These are phyloP conservation scores for Rhododendron ovatum DNA, from an alignment of 148 eudicot species.

Conservation along the genomic window DNA sequence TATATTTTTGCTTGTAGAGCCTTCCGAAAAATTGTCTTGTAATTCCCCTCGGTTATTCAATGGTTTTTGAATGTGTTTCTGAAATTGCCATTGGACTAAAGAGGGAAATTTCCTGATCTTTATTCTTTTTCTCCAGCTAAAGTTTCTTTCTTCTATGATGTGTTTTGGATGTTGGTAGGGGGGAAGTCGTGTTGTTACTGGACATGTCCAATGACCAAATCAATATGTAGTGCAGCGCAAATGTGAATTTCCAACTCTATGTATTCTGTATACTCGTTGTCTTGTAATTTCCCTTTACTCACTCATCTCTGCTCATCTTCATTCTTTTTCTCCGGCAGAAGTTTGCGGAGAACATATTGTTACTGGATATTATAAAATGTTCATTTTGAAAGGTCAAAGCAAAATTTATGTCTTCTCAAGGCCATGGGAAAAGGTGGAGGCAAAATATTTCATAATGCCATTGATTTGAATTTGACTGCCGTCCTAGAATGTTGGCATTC, in stretches of 20 bases:
- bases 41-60: not conserved
- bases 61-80: not conserved
- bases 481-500: not conserved
- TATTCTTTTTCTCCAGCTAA: not conserved
- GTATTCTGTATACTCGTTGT: not conserved
- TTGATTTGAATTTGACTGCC: not conserved
- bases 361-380: not conserved
- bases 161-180: not conserved
- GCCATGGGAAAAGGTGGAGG: not conserved
- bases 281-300: not conserved
- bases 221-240: too few species aligned
- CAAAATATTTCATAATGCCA: not conserved
- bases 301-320: not conserved
- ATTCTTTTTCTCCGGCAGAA: not conserved
- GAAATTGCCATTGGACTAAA: not conserved
- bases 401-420: not conserved
- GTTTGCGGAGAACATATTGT: not conserved
- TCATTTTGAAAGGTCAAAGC: not conserved
- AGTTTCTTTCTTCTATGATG: not conserved
- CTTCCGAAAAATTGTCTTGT: not conserved
- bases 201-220: not conserved
- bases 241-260: not conserved
- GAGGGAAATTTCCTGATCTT: not conserved
- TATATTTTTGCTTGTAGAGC: constrained; percentile 9
- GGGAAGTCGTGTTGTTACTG: not conserved